Evolutionary conservation across 2,329 filamentous ascomycete genomes (phyloP), one percentile per base, ranked within the genome.

Genomic region (Grosmannia clavigera): DNA sequence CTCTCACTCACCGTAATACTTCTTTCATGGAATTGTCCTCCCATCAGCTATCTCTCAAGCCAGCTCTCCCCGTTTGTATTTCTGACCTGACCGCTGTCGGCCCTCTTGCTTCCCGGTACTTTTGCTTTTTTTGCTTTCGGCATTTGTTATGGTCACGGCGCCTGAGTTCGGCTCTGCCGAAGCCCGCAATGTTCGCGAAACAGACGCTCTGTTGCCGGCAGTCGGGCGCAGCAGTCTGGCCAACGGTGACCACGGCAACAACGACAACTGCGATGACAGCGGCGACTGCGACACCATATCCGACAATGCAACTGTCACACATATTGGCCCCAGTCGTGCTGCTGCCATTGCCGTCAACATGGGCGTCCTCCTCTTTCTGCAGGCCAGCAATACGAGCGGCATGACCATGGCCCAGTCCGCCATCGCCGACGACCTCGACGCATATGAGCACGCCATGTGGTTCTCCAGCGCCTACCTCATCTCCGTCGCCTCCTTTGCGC

Each of bases 391-490:
- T 68, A 89, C 92, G 73, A 89, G 85, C 14, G 84, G 90, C 65
- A 85, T 95, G 68, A 88, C 88, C 6, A 92, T 90, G 60, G 88
- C 87, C 1, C 90, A 94, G 72, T 88, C 85, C 9, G 78, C 78
- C 57, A 89, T 95, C 64, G 88, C 89, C 2, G 80, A 79, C 9
- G 88, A 92, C 64, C 76, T 95, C 2, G 78, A 88, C 71, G 82
- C 87, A 1, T 91, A 90, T 67, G 83, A 85, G 60, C 76, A 83
- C 60, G 84, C 84, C 43, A 87, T 83, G 70, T 95, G 89, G 89
- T 90, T 94, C 69, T 90, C 87, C 9, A 89, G 87, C 38, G 78
- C 86, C 2, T 95, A 90, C 69, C 77, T 94, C 55, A 78, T 82
- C 63, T 70, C 75, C 65, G 77, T 78, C 80, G 89, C 80, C 33